phyloP scores from a whole-genome alignment of 331 rosid species.

The Rhamnella rubrinervis region DNA sequence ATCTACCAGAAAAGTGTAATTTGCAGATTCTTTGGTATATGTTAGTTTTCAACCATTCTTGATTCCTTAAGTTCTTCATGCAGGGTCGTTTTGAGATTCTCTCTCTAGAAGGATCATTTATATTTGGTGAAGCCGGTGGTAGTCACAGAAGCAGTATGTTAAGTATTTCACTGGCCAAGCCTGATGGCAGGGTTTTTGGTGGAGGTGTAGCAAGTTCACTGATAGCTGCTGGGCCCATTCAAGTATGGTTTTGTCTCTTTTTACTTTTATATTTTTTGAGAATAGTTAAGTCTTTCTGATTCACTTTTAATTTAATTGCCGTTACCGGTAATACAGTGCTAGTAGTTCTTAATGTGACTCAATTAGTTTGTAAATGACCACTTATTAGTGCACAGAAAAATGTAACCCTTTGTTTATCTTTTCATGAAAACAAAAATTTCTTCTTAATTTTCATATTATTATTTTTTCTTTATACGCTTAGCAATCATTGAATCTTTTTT shows the following conservation, averaged over 20 bases:
- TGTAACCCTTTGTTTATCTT: too few species aligned
- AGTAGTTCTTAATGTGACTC: too few species aligned
- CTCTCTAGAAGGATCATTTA: constrained; percentile 38
- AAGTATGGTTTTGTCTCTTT: constrained; percentile 30
- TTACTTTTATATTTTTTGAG: background rate
- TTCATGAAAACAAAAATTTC: too few species aligned
- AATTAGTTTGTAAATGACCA: too few species aligned
- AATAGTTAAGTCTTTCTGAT: background rate
- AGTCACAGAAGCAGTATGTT: constrained; percentile 11
- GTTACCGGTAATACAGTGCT: too few species aligned
- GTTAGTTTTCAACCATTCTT: background rate
- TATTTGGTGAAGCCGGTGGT: background rate
- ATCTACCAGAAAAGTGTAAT: background rate
- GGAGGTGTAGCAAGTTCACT: constrained; percentile 37
- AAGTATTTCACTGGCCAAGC: constrained; percentile 28
- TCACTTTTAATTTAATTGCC: background rate
- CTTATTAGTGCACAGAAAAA: too few species aligned
- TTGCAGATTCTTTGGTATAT: background rate
- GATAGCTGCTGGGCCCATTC: constrained; percentile 50
- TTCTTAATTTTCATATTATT: too few species aligned
- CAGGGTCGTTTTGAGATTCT: constrained; percentile 58
- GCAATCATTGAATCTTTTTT: too few species aligned
- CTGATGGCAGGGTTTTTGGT: constrained; percentile 43
- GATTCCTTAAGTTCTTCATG: background rate
- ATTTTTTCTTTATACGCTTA: too few species aligned